Base-by-base conservation (phyloP, 495 filamentous ascomycete genomes). In the Aspergillus panamensis region DNA sequence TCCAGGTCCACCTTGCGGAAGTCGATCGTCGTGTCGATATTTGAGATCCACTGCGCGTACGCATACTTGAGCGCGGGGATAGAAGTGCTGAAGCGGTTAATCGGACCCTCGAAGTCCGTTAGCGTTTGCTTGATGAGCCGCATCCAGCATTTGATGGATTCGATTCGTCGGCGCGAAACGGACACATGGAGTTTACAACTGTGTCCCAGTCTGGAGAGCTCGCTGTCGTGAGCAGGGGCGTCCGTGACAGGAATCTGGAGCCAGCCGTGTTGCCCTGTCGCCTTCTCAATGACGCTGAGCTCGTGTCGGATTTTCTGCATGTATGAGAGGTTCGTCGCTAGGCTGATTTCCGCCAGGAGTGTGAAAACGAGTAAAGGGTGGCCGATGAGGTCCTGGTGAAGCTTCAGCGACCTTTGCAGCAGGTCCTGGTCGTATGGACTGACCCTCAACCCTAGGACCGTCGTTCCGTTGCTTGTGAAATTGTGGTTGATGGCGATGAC, bases 301-400 rank as follows among this genome's bases (percentile, higher is more conserved):
- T 59, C 50, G n/a, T 53, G 57, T 1, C 57, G 57, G 21, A 59
- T 54, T 32, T 54, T 53, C 10, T 59, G 57, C 51, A 59, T 48
- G 51, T 54, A 59, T 0, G 39, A 31, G 31, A 59, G 25, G 32
- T 59, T 59, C 1, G 40, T 48, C 0, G 42, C 16, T 10, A 59
- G 57, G 20, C 50, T 43, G 43, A 59, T 49, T 16, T 48, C 57
- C 6, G 49, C 13, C 3, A 59, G 42, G 9, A 59, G 8, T 5
- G 57, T 59, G 3, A 32, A 42, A 7, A 59, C 19, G 13, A 59
- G 51, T 1, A 59, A 44, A 1, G 57, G 29, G 29, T 59, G 57
- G n/a, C 57, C 57, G 44, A 59, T 14, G 0, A 59, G 43, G 17
- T 31, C n/a, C n/a, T 30, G 14, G 17, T 59, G 50, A 3, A 10